Base-by-base conservation (phyloP, 2,329 filamentous ascomycete species). In the Coniochaeta prunicola region DNA sequence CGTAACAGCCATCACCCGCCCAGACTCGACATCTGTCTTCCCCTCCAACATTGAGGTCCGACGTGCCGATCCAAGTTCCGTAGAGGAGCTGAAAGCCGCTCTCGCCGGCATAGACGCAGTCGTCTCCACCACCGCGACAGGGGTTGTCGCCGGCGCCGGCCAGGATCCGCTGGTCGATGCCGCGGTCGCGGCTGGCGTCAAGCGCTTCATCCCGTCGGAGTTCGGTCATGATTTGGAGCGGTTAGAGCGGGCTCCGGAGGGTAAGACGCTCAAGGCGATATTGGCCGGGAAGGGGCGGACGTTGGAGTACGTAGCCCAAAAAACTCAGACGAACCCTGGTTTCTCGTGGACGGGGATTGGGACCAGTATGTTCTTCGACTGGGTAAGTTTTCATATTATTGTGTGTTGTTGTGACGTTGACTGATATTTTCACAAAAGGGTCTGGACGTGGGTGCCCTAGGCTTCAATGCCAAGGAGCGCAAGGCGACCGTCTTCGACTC, bases 301-400 rank as follows among this genome's bases (percentile, higher is more conserved):
- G 9, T 64, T 83, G 10, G 76, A 84, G 34, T 84, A 86, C 61
- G 71, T 87, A 21, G 75, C 79, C 61, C 70, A 70, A 26, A 78
- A 79, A 61, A 71, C 69, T 7, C 76, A 78, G 61, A 71, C 79
- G 60, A 69, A 72, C 21, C 66, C 73, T 1, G 69, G 64, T 0
- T 80, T 88, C 62, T 78, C 74, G 30, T 89, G 85, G 85, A 87
- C 82, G 1, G 80, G 74, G 1, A 67, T 89, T 17, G 77, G 83
- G 4, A 80, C 74, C 10, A 83, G 84, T 0, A 71, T 80, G 2
- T 84, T 88, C 69, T 85, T 88, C 66, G 85, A 88, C 65, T 83
- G 79, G 81, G 76, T 79, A 67, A 28, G 50, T 30, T n/a, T 7
- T 3, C 33, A 15, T n/a, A 33, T 6, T 6, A 38, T 38, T 36